A percentile compares a stretch with the other conserved stretches of the same genome.
Evolutionary conservation across 2,329 filamentous ascomycete species (phyloP).

Genomic region (Penicillium sp.): DNA sequence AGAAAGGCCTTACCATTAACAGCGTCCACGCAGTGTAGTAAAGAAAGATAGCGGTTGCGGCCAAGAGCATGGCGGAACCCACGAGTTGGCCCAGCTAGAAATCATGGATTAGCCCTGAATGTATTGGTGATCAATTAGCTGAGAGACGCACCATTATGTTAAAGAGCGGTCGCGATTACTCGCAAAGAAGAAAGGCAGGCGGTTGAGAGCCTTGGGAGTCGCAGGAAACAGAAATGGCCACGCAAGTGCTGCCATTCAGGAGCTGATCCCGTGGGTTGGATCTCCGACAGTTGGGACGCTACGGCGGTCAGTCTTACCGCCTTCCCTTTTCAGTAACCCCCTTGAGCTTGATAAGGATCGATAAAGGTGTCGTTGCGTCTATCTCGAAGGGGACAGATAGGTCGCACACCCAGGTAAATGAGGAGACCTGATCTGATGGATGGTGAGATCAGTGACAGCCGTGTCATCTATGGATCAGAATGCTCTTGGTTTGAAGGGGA

Average conservation of each 20-base stretch:
- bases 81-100: slow-evolving; percentile 82
- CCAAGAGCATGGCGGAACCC: slow-evolving; percentile 68
- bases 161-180: slow-evolving; percentile 8
- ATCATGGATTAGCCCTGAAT: slow-evolving; percentile 5
- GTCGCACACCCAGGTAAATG: too few relatives aligned
- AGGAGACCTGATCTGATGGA: too few relatives aligned
- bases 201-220: slow-evolving; percentile 4
- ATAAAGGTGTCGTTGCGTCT: too few relatives aligned
- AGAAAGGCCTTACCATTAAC: slow-evolving; percentile 66
- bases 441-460: too few relatives aligned
- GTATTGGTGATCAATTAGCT: not conserved
- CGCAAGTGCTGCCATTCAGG: slow-evolving; percentile 11
- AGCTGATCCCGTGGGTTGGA: slow-evolving; percentile 14
- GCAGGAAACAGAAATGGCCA: slow-evolving; percentile 5
- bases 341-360: not conserved
- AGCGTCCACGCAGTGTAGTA: slow-evolving; percentile 99
- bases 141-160: slow-evolving; percentile 24
- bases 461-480: too few relatives aligned
- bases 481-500: too few relatives aligned
- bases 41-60: slow-evolving; percentile 66
- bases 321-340: not conserved
- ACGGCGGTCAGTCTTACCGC: not conserved
- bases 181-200: slow-evolving; percentile 6
- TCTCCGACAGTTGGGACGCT: not conserved
- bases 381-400: too few relatives aligned